Conservation (phyloP, 2,329 filamentous ascomycete species). For the Neofusicoccum cordaticola region DNA sequence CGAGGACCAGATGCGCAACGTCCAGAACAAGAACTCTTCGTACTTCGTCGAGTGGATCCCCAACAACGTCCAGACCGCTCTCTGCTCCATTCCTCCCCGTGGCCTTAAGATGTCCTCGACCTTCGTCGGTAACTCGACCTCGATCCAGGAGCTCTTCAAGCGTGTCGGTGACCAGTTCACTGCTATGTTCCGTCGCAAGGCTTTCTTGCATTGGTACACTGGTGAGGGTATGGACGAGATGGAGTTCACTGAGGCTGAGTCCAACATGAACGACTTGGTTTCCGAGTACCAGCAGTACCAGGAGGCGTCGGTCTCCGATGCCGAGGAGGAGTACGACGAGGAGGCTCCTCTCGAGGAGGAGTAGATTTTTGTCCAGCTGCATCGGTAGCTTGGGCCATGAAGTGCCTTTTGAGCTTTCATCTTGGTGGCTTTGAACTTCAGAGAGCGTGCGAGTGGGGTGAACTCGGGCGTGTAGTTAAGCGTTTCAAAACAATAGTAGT, state of each 20-base stretch:
- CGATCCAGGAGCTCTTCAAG: constrained; percentile 99
- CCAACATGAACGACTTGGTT: constrained; percentile 99
- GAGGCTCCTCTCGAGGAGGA: constrained; percentile 74
- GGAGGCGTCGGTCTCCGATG: constrained; percentile 95
- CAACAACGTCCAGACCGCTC: constrained; percentile 99
- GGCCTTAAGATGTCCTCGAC: constrained; percentile 99
- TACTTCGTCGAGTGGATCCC: constrained; percentile 99
- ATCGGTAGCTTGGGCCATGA: neutral
- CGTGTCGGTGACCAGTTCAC: constrained; percentile 99
- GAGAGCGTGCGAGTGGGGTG: constrained; percentile 9
- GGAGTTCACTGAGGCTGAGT: constrained; percentile 99
- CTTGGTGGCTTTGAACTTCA: constrained; percentile 12
- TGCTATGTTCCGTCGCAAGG: constrained; percentile 99
- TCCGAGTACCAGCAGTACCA: constrained; percentile 99
- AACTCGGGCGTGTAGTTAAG: constrained; percentile 12
- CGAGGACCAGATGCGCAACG: constrained; percentile 99
- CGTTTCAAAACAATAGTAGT: constrained; percentile 16
- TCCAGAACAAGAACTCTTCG: constrained; percentile 98
- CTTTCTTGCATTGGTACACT: constrained; percentile 99
- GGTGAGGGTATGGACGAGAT: constrained; percentile 99
- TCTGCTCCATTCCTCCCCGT: constrained; percentile 97
- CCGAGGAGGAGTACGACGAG: constrained; percentile 93
- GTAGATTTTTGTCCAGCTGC: constrained; percentile 26
- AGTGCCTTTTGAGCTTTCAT: neutral
- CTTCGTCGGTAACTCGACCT: constrained; percentile 98